Evolutionary conservation across 768 basidiomycete genomes (phyloP), one percentile per base, ranked within the genome.

Genomic region (Tremella mesenterica): DNA sequence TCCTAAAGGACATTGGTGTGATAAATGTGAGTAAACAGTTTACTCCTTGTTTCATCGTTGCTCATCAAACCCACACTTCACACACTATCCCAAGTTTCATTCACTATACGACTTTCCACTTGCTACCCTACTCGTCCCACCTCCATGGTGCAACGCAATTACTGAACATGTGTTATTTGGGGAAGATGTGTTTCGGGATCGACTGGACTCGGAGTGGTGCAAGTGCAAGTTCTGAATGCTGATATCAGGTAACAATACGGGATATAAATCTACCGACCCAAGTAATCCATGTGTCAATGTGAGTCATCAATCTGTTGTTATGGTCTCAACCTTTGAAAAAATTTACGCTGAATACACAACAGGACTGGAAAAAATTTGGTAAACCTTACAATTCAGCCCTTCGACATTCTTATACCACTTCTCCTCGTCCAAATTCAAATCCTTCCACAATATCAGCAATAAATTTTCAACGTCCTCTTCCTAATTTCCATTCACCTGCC

Each of bases 331-430:
- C 33, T 3, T 2, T 6, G 1, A 16, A 18, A 29, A 18, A n/a
- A 8, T n/a, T 41, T 25, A 45, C 16, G 28, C 30, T 43, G 9
- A 20, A 27, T 10, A 28, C 18, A 33, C 20, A 31, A 7, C 31
- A 69, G 64, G 67, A 69, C 36, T 69, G 67, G 67, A 44, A 52
- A 10, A 69, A 69, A 50, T 69, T 66, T 52, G 67, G 64, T 20
- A 69, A 69, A 56, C 62, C 58, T 9, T 69, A 58, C 46, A 69
- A 48, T 5, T 59, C 60, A 12, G 62, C 67, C 7, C 49, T 69
- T 9, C 54, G 58, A 0, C 44, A 52, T 18, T 69, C 67, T 9
- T 69, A 62, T 41, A 50, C 57, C 3, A 48, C 43, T 4, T 50
- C 57, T 10, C 51, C 54, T 5, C 20, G 25, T 2, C 53, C 56